phyloP scores from a whole-genome alignment of 768 basidiomycete species.

The Pulveroboletus sp. region DNA sequence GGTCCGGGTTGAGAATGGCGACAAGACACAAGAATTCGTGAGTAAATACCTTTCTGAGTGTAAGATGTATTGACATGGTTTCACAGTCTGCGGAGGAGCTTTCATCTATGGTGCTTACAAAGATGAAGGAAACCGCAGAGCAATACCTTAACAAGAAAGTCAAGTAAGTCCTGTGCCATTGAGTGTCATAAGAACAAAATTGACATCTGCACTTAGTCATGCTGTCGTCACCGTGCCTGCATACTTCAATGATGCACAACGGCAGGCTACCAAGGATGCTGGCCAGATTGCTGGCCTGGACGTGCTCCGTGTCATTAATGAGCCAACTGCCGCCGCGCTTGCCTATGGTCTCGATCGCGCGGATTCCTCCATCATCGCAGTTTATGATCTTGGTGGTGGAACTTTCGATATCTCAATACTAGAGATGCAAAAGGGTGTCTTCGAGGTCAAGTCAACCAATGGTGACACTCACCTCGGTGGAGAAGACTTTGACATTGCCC shows the following conservation, averaged over 20 bases:
- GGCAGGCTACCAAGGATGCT: constrained; percentile 97
- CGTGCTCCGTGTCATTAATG: constrained; percentile 97
- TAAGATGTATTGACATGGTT: constrained; percentile 11
- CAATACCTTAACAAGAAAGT: constrained; percentile 89
- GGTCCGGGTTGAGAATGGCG: constrained; percentile 80
- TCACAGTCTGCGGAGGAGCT: constrained; percentile 76
- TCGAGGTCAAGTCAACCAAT: constrained; percentile 99
- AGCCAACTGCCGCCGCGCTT: constrained; percentile 96
- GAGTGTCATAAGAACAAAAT: not conserved
- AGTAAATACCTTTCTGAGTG: constrained; percentile 29
- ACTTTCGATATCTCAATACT: constrained; percentile 99
- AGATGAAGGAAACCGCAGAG: constrained; percentile 96
- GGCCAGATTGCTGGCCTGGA: constrained; percentile 97
- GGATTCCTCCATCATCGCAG: constrained; percentile 85
- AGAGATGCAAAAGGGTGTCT: constrained; percentile 99
- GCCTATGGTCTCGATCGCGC: constrained; percentile 92
- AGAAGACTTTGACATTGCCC: constrained; percentile 93
- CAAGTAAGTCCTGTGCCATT: constrained; percentile 55
- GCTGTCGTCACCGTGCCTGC: constrained; percentile 95
- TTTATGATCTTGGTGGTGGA: constrained; percentile 97
- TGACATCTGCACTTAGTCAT: constrained; percentile 41
- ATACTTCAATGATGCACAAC: constrained; percentile 99
- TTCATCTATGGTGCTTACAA: constrained; percentile 81
- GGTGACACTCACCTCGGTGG: constrained; percentile 97
- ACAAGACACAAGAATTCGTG: constrained; percentile 77